Evolutionary conservation across 2,329 filamentous ascomycete genomes (phyloP).

Genomic region (Aspergillus sp.): DNA sequence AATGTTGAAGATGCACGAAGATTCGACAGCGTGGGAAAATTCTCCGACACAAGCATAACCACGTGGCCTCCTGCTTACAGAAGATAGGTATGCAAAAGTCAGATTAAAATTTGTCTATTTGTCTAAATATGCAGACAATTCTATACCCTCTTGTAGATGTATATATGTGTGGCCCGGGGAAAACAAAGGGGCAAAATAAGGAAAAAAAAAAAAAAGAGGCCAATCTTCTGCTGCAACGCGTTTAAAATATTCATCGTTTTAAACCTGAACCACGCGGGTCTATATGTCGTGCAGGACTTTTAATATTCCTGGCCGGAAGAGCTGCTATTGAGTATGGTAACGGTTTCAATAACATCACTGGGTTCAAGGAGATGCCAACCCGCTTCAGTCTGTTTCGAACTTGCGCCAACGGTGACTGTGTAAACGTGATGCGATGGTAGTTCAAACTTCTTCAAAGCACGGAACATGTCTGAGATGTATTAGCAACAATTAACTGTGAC

Average conservation of each 20-base stretch:
- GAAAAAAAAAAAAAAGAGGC: neutral
- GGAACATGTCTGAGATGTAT: slow-evolving; percentile 68
- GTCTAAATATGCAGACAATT: slow-evolving; percentile 2
- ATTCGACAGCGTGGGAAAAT: neutral
- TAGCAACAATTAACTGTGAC: neutral
- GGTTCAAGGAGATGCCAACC: slow-evolving; percentile 89
- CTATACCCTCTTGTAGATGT: slow-evolving; percentile 2
- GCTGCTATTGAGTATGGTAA: slow-evolving; percentile 55
- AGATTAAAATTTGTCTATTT: slow-evolving; percentile 1
- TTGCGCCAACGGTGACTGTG: slow-evolving; percentile 87
- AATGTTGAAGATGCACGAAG: neutral
- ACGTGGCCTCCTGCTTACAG: neutral
- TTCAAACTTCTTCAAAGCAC: slow-evolving; percentile 64
- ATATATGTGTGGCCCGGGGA: neutral
- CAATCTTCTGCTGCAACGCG: neutral
- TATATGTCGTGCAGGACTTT: neutral
- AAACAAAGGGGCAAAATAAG: no score
- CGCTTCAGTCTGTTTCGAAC: slow-evolving; percentile 87
- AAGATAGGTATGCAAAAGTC: neutral
- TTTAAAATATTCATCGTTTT: neutral
- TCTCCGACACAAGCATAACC: neutral
- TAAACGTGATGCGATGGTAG: slow-evolving; percentile 70
- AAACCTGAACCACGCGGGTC: neutral
- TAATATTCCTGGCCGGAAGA: slow-evolving; percentile 28
- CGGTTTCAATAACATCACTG: slow-evolving; percentile 74